Evolutionary conservation across 148 eudicot genomes (phyloP).

Genomic region (Rhododendron griersonianum): DNA sequence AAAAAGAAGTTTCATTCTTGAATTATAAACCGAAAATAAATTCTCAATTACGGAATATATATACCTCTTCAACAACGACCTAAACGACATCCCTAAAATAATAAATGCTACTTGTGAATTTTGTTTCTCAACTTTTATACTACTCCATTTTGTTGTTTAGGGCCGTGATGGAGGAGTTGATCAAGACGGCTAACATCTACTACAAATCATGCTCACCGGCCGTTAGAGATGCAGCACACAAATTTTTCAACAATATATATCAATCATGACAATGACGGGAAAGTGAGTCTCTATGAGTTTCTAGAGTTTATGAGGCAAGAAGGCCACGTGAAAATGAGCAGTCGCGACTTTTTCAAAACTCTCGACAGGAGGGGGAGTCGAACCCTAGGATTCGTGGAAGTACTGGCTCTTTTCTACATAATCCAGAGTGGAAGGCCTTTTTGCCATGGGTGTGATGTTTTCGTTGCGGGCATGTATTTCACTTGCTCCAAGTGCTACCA

Average conservation of each 20-base stretch:
- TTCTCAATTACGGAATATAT: no score
- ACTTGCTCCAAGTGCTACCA: conserved; percentile 9
- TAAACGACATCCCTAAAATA: no score
- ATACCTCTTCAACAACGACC: no score
- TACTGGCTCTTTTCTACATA: neutral
- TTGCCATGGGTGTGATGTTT: neutral
- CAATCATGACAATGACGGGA: neutral
- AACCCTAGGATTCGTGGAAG: neutral
- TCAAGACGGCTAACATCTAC: neutral
- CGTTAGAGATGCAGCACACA: neutral
- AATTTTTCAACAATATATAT: neutral
- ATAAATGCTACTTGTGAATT: no score
- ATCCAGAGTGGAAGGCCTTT: conserved; percentile 3
- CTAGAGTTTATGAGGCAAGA: neutral
- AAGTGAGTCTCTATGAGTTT: neutral
- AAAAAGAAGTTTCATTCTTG: no score
- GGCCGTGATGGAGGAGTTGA: neutral
- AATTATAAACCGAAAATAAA: no score
- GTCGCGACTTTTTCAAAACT: neutral
- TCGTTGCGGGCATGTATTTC: neutral
- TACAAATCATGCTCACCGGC: neutral
- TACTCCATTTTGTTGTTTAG: no score
- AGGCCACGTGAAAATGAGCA: neutral
- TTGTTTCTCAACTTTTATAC: no score
- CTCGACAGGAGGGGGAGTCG: neutral